phyloP scores from a whole-genome alignment of 306 rosid genomes.

The Malus sylvestris region DNA sequence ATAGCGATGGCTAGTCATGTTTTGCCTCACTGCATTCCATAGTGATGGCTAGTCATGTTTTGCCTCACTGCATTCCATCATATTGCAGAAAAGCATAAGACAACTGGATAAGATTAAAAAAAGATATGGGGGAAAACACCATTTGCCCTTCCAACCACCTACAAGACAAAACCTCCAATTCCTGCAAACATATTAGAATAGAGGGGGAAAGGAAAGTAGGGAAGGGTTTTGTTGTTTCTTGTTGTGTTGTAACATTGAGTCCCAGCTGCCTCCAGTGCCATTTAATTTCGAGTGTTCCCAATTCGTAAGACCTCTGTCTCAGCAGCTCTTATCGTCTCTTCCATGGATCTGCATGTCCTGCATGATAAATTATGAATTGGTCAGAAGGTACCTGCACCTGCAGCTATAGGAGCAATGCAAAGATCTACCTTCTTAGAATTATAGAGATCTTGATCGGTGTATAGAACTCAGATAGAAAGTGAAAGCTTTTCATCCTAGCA shows the following conservation, averaged over 20 bases:
- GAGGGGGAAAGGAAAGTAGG: constrained; percentile 14
- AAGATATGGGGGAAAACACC: constrained; percentile 49
- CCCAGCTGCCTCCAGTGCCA: constrained; percentile 22
- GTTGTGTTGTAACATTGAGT: constrained; percentile 24
- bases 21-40: no score
- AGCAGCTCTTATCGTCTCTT: constrained; percentile 30
- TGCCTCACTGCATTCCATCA: constrained; percentile 11
- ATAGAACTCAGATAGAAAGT: no score
- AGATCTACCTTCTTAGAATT: background rate
- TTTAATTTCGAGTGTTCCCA: constrained; percentile 46
- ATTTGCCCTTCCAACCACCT: constrained; percentile 59
- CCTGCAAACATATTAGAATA: background rate
- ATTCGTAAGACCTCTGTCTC: constrained; percentile 29
- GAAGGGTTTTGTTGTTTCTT: constrained; percentile 19
- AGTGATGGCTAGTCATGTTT: background rate
- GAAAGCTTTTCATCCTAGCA: background rate
- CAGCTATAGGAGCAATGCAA: background rate
- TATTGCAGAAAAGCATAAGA: background rate
- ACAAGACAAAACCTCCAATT: constrained; percentile 47
- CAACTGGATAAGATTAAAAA: constrained; percentile 26
- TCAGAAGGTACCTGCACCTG: constrained; percentile 8
- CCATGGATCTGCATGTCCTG: constrained; percentile 24
- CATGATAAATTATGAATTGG: background rate
- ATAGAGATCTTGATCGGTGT: background rate
- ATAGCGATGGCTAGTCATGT: background rate